phyloP scores from a whole-genome alignment of 225 moss, liverwort and hornwort species.

The Rhytidiadelphus loreus region DNA sequence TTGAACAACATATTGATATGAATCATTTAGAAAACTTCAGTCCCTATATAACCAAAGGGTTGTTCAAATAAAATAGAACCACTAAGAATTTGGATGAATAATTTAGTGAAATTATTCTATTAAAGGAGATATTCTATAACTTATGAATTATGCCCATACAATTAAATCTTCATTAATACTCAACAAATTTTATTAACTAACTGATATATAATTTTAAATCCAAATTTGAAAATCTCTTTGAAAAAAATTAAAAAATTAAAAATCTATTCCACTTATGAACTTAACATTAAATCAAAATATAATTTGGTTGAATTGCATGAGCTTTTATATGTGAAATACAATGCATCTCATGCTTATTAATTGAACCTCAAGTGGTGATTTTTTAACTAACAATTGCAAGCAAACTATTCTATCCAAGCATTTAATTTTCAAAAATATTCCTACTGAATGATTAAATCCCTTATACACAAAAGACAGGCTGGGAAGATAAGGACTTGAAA shows the following conservation, averaged over 20 bases:
- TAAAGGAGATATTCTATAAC: accelerated
- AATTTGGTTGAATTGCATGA: background rate
- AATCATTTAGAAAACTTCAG: too few species aligned
- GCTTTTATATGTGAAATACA: background rate
- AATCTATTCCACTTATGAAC: too few species aligned
- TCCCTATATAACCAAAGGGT: background rate
- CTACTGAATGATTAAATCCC: background rate
- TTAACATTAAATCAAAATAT: background rate
- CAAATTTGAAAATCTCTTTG: background rate
- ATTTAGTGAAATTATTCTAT: background rate
- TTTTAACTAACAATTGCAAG: background rate
- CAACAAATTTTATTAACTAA: background rate
- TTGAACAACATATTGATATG: background rate
- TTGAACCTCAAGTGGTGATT: background rate
- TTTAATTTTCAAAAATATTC: background rate
- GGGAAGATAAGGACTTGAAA: accelerated
- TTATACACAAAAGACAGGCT: background rate
- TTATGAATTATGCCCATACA: background rate
- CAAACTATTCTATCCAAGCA: background rate
- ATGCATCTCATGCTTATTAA: background rate
- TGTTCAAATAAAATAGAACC: accelerated
- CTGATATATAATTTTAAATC: too few species aligned
- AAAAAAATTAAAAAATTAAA: background rate
- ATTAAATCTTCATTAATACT: background rate
- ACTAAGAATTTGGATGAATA: background rate